phyloP scores from a whole-genome alignment of 192 early-diverging fungal species.

The Piromyces sp. region DNA sequence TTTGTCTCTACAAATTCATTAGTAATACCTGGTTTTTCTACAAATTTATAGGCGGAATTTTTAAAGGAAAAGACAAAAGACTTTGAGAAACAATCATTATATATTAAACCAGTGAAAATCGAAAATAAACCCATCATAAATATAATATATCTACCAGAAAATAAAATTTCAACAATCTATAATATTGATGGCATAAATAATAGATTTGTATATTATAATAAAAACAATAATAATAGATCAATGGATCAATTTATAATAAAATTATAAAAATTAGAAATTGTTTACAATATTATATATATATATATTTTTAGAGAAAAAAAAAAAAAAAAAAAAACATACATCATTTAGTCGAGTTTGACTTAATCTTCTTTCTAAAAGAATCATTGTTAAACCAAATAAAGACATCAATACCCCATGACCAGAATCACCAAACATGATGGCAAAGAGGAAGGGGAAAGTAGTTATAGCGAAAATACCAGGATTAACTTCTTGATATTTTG shows the following conservation, averaged over 20 bases:
- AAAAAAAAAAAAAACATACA: neutral
- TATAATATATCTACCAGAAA: conserved; percentile 90
- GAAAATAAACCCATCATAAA: conserved; percentile 96
- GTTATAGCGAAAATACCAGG: conserved; percentile 94
- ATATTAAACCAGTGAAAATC: conserved; percentile 88
- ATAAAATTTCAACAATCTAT: conserved; percentile 74
- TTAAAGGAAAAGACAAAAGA: conserved; percentile 58
- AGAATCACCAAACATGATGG: conserved; percentile 98
- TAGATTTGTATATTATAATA: too few species aligned
- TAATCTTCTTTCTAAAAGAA: conserved; percentile 62
- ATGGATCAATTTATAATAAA: too few species aligned
- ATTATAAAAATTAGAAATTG: too few species aligned
- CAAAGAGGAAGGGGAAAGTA: conserved; percentile 97
- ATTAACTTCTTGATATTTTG: conserved; percentile 91
- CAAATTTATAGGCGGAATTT: conserved; percentile 49
- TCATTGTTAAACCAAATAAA: conserved; percentile 51
- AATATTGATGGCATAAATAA: too few species aligned
- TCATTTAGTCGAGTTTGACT: conserved; percentile 38
- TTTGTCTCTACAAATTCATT: conserved; percentile 9
- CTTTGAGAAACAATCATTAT: conserved; percentile 95
- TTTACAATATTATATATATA: too few species aligned
- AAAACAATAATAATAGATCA: too few species aligned
- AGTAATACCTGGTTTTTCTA: conserved; percentile 34
- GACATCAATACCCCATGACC: conserved; percentile 87
- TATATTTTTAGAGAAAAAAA: neutral